Percentiles rank a stretch among this genome's conserved stretches.
phyloP scores from a whole-genome alignment of 2,329 filamentous ascomycete species.

The Xylogone sp. region DNA sequence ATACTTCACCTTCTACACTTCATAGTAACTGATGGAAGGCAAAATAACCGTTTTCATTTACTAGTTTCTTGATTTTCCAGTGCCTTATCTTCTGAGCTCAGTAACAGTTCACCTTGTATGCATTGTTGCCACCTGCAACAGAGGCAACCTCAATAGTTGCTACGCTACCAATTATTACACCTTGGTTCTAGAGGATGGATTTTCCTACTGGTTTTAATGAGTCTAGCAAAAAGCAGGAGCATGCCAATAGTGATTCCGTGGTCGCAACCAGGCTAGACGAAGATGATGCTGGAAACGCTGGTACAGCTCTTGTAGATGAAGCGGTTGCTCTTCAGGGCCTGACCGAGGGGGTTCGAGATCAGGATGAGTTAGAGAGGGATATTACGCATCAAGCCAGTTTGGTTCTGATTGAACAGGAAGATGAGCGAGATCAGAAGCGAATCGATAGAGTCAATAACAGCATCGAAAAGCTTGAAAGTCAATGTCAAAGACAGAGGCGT shows the following conservation, averaged over 20 bases:
- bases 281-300: constrained; percentile 3
- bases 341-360: constrained; percentile 71
- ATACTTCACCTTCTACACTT: not conserved
- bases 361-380: constrained; percentile 86
- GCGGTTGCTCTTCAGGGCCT: constrained; percentile 49
- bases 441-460: constrained; percentile 55
- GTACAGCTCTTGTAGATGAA: constrained; percentile 20
- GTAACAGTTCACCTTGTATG: too few species aligned
- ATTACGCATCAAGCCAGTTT: constrained; percentile 64
- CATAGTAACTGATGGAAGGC: too few species aligned
- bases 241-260: too few species aligned
- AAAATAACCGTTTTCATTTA: too few species aligned
- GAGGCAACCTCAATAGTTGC: too few species aligned
- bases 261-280: constrained; percentile 15
- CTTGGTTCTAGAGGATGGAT: too few species aligned
- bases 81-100: too few species aligned
- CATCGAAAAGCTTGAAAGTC: constrained; percentile 57
- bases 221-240: too few species aligned
- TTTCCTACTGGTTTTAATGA: too few species aligned
- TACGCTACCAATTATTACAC: too few species aligned
- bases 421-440: constrained; percentile 58
- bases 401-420: constrained; percentile 57
- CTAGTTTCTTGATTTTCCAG: too few species aligned
- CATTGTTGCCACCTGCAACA: too few species aligned
- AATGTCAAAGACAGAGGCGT: constrained; percentile 57